Percentiles rank a stretch among this genome's conserved stretches.
These are phyloP conservation scores for Taphrina pruni DNA, from an alignment of 1,139 yeast species.

Conservation along the genomic window DNA sequence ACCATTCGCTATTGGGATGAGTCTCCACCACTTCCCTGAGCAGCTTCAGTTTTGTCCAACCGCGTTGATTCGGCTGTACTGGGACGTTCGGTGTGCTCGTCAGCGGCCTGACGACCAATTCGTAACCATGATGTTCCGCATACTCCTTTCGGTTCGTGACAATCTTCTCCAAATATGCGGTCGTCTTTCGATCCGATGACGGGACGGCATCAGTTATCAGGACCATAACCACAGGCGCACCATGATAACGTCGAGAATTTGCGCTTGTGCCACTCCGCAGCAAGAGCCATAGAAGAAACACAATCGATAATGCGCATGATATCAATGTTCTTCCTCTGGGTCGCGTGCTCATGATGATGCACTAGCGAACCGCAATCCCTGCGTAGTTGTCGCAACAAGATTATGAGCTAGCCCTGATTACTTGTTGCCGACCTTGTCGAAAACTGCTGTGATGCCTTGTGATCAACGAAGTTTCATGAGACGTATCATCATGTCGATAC, in stretches of 20 bases:
- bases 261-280: background rate
- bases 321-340: background rate
- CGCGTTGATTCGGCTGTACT: constrained; percentile 45
- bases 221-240: constrained; percentile 76
- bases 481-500: no score
- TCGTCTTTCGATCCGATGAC: constrained; percentile 58
- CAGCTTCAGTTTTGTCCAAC: constrained; percentile 67
- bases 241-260: background rate
- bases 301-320: background rate
- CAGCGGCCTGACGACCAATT: constrained; percentile 14
- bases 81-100: background rate
- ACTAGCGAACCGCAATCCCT: no score
- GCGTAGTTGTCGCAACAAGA: no score
- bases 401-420: no score
- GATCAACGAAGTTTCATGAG: no score
- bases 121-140: constrained; percentile 65
- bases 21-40: constrained; percentile 85
- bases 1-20: constrained; percentile 80
- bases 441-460: no score
- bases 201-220: constrained; percentile 74
- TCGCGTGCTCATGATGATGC: background rate
- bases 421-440: no score
- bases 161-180: constrained; percentile 63
- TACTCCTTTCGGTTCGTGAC: constrained; percentile 84
- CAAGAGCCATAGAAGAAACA: background rate